These are phyloP conservation scores for Glaciozyma martinii DNA, from an alignment of 768 basidiomycete genomes.

Conservation along the genomic window DNA sequence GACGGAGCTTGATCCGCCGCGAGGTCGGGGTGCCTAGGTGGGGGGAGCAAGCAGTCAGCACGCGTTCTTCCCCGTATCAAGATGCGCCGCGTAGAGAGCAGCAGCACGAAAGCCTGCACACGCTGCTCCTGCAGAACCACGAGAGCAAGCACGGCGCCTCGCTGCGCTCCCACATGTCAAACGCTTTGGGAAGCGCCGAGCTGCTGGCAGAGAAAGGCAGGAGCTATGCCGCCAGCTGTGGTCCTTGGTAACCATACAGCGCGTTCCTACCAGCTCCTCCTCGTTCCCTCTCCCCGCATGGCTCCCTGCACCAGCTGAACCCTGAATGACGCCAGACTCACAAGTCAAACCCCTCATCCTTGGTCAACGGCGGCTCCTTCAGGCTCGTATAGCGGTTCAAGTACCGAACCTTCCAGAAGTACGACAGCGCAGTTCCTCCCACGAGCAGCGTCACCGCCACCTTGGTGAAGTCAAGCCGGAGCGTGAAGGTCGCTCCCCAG, in stretches of 20 bases:
- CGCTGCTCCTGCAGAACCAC: too few relatives aligned
- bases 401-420: conserved; percentile 54
- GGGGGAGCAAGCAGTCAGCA: not conserved
- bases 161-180: too few relatives aligned
- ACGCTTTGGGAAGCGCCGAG: too few relatives aligned
- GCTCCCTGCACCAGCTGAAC: not conserved
- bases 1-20: conserved; percentile 55
- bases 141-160: too few relatives aligned
- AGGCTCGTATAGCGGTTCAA: conserved; percentile 42
- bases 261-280: too few relatives aligned
- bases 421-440: conserved; percentile 63
- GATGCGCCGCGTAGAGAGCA: too few relatives aligned
- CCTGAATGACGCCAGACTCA: conserved; percentile 46
- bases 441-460: conserved; percentile 66
- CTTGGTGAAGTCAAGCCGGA: conserved; percentile 81
- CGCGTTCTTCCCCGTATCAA: too few relatives aligned
- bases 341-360: conserved; percentile 38
- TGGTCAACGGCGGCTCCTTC: conserved; percentile 38
- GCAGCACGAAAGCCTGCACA: too few relatives aligned
- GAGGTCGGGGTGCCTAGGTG: conserved; percentile 65
- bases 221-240: too few relatives aligned
- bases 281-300: too few relatives aligned
- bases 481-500: conserved; percentile 37
- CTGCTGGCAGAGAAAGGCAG: too few relatives aligned
- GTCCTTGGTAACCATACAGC: too few relatives aligned